A percentile compares a stretch with the other conserved stretches of the same genome.
These are phyloP conservation scores for Oropetium thomaeum DNA, from an alignment of 176 grass and related monocot genomes.

Conservation along the genomic window DNA sequence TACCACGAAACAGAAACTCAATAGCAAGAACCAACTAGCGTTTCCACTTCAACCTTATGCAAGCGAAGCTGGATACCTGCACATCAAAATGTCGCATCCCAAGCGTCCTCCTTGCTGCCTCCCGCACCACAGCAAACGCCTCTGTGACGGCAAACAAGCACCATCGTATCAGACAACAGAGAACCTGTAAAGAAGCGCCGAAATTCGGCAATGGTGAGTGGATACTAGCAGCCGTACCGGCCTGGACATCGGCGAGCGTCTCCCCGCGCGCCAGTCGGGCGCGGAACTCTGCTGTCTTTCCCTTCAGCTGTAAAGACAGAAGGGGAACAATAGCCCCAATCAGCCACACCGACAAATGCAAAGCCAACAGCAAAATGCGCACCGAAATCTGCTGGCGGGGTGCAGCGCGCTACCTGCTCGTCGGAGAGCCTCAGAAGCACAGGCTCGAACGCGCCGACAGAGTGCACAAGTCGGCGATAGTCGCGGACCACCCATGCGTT, in stretches of 20 bases:
- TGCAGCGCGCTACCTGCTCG: constrained; percentile 56
- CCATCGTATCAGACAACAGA: constrained; percentile 5
- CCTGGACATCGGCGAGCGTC: constrained; percentile 77
- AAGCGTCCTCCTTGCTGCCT: constrained; percentile 80
- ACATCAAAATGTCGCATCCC: constrained; percentile 92
- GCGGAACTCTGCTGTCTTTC: constrained; percentile 70
- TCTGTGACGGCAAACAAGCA: constrained; percentile 41
- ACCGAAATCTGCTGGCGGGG: background rate
- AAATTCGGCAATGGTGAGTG: background rate
- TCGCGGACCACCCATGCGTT: constrained; percentile 85
- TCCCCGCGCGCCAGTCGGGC: constrained; percentile 57
- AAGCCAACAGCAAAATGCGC: too few relatives aligned
- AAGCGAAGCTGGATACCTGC: constrained; percentile 43
- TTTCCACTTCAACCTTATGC: background rate
- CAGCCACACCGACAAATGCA: background rate
- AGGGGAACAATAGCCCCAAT: background rate
- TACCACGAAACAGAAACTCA: background rate
- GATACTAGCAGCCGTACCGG: constrained; percentile 27
- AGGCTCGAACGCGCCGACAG: constrained; percentile 62
- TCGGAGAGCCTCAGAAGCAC: constrained; percentile 68
- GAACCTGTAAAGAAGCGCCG: background rate
- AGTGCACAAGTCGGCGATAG: constrained; percentile 71
- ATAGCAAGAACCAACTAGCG: background rate
- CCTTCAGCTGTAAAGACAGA: constrained; percentile 67
- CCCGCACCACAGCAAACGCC: constrained; percentile 75